Percentiles rank a stretch among this genome's conserved stretches.
Evolutionary conservation across 805 yeast species (phyloP).

Genomic region (Kazachstania africana): DNA sequence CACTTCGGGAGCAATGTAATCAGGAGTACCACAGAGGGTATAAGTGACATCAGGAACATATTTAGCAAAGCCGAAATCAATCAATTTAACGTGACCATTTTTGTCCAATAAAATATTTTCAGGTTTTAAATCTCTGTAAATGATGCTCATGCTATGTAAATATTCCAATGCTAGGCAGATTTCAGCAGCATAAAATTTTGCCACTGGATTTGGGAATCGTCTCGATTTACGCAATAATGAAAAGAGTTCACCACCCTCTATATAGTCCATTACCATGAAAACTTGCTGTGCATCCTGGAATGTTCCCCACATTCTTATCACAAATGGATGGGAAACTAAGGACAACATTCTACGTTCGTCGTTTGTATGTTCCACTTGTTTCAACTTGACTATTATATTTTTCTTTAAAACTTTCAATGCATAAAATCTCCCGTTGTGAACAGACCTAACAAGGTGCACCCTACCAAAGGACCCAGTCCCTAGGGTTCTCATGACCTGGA

Average conservation of each 20-base stretch:
- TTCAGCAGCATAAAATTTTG: conserved; percentile 92
- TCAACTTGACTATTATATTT: conserved; percentile 79
- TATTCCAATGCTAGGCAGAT: conserved; percentile 78
- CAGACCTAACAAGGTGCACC: conserved; percentile 78
- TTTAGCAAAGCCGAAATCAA: conserved; percentile 93
- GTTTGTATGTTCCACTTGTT: conserved; percentile 91
- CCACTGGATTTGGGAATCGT: conserved; percentile 90
- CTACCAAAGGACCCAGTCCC: conserved; percentile 96
- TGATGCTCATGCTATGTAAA: conserved; percentile 72
- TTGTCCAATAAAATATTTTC: conserved; percentile 82
- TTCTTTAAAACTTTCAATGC: conserved; percentile 89
- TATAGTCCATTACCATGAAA: conserved; percentile 93
- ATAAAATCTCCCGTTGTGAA: conserved; percentile 82
- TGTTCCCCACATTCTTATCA: conserved; percentile 94
- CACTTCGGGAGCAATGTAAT: conserved; percentile 93
- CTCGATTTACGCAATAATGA: conserved; percentile 77
- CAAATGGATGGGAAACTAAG: conserved; percentile 79
- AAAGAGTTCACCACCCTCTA: conserved; percentile 92
- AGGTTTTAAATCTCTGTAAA: conserved; percentile 86
- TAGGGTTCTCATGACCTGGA: conserved; percentile 72
- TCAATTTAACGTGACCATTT: conserved; percentile 81
- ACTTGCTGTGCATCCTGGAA: conserved; percentile 77
- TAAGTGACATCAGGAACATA: conserved; percentile 86
- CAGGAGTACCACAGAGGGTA: conserved; percentile 93
- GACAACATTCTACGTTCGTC: conserved; percentile 87